Evolutionary conservation across 805 yeast species (phyloP).

Genomic region (Candida morakotiae): DNA sequence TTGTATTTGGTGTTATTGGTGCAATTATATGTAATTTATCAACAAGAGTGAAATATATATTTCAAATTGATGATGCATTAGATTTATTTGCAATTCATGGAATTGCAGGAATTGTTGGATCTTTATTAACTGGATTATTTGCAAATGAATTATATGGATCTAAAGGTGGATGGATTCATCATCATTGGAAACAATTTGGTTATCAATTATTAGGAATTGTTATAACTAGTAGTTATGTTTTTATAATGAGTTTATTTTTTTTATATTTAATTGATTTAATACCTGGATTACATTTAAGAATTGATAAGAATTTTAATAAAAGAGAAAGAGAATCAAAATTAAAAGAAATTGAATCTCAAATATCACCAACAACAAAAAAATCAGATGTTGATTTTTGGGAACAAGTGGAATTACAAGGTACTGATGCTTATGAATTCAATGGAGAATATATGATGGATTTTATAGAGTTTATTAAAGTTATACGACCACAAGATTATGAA

Average conservation of each 20-base stretch:
- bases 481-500: conserved; percentile 32
- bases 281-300: conserved; percentile 39
- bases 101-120: conserved; percentile 37
- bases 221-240: conserved; percentile 31
- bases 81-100: conserved; percentile 44
- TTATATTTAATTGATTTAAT: conserved; percentile 33
- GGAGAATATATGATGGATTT: conserved; percentile 40
- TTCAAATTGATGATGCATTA: conserved; percentile 38
- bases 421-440: conserved; percentile 37
- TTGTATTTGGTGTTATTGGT: conserved; percentile 37
- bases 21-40: conserved; percentile 33
- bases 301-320: conserved; percentile 35
- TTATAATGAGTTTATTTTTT: conserved; percentile 26
- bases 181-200: conserved; percentile 38
- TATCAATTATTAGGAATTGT: conserved; percentile 36
- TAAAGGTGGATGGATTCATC: conserved; percentile 38
- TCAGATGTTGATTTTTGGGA: conserved; percentile 15
- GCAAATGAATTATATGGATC: conserved; percentile 29
- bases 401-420: conserved; percentile 29
- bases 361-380: conserved; percentile 8
- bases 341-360: conserved; percentile 14
- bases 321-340: conserved; percentile 23
- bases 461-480: conserved; percentile 34
- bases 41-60: conserved; percentile 36
- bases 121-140: conserved; percentile 37